Evolutionary conservation across 1,284 basidiomycete species (phyloP).

Genomic region (Rhodotorula sp.): DNA sequence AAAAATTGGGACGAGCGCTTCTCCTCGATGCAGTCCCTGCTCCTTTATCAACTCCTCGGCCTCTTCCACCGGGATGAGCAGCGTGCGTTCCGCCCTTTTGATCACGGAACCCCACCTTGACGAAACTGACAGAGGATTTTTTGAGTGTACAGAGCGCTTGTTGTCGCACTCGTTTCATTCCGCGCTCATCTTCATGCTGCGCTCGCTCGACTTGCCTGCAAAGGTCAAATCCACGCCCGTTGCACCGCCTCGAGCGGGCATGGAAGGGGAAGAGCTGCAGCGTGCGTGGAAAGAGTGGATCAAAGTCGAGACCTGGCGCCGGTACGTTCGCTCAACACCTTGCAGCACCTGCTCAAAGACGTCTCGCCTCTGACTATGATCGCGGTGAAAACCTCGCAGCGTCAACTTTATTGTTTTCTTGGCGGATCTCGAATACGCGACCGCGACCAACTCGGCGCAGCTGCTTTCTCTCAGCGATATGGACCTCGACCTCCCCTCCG

Average conservation of each 20-base stretch:
- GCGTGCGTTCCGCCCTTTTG: conserved; percentile 5
- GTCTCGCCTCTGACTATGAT: too few relatives aligned
- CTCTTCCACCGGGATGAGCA: conserved; percentile 40
- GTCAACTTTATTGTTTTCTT: conserved; percentile 39
- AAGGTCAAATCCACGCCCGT: conserved; percentile 7
- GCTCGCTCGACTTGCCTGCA: conserved; percentile 27
- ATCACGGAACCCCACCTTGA: background rate
- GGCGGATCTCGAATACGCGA: conserved; percentile 37
- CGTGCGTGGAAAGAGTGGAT: conserved; percentile 36
- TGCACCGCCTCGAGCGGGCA: background rate
- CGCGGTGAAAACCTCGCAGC: conserved; percentile 2
- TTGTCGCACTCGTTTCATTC: conserved; percentile 37
- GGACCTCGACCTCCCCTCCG: conserved; percentile 31
- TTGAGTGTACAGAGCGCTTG: conserved; percentile 22
- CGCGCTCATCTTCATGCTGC: conserved; percentile 35
- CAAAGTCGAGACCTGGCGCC: conserved; percentile 33
- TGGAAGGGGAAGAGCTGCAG: conserved; percentile 18
- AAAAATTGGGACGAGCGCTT: conserved; percentile 29
- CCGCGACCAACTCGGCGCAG: conserved; percentile 22
- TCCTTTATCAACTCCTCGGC: conserved; percentile 41
- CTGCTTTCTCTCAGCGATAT: conserved; percentile 35
- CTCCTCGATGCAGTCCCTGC: conserved; percentile 29
- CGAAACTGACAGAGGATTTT: background rate
- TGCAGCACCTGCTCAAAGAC: background rate
- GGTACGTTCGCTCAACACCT: conserved; percentile 4